These are phyloP conservation scores for Aspergillus sclerotioniger DNA, from an alignment of 495 filamentous ascomycete species.

Conservation along the genomic window DNA sequence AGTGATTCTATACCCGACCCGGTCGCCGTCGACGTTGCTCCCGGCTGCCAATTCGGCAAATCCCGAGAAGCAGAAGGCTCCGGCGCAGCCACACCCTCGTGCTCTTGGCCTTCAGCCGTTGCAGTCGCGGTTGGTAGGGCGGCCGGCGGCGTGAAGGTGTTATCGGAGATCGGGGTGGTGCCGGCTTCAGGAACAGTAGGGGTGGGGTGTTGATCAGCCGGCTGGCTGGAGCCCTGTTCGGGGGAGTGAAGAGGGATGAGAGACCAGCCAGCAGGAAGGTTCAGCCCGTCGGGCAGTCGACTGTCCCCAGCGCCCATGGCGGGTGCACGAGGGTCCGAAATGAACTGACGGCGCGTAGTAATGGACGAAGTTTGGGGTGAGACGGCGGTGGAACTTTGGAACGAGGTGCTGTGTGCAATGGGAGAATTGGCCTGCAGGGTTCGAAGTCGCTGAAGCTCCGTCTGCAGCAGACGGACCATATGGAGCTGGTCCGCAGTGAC, in stretches of 20 bases:
- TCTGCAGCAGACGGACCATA: constrained; percentile 54
- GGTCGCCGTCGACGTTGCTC: constrained; percentile 11
- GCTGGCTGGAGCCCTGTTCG: constrained; percentile 16
- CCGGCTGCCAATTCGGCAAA: constrained; percentile 21
- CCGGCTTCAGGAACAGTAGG: constrained; percentile 13
- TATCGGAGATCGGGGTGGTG: background rate
- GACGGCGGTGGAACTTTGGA: constrained; percentile 21
- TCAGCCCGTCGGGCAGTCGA: constrained; percentile 69
- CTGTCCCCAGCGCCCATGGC: constrained; percentile 63
- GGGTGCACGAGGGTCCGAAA: constrained; percentile 30
- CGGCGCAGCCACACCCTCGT: background rate
- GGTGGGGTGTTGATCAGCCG: constrained; percentile 3
- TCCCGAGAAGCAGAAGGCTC: background rate
- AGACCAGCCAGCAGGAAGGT: constrained; percentile 74
- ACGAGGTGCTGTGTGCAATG: constrained; percentile 17
- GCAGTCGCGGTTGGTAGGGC: background rate
- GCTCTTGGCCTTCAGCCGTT: background rate
- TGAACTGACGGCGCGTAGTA: constrained; percentile 28
- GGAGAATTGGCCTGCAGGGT: constrained; percentile 35
- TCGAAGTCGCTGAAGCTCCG: constrained; percentile 63
- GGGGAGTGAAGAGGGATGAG: constrained; percentile 64
- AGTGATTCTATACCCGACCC: constrained; percentile 24
- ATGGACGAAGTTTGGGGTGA: constrained; percentile 22
- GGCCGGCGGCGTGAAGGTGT: background rate
- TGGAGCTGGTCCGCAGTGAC: constrained; percentile 56